These are phyloP conservation scores for Pichia sp. DNA, from an alignment of 1,139 yeast genomes.

Conservation along the genomic window DNA sequence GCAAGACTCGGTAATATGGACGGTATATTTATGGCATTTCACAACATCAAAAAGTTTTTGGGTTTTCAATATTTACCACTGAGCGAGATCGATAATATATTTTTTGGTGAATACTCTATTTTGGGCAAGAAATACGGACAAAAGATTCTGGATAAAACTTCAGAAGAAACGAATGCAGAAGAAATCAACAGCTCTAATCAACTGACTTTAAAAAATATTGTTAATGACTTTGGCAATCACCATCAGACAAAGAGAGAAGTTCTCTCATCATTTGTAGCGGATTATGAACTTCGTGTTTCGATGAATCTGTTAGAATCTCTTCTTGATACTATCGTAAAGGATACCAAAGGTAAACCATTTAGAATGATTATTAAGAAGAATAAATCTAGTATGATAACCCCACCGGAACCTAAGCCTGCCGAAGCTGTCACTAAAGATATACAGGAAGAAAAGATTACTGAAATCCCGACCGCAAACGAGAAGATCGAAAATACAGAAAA, in stretches of 20 bases:
- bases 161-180: not conserved
- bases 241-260: slow-evolving; percentile 30
- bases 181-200: slow-evolving; percentile 8
- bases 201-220: slow-evolving; percentile 19
- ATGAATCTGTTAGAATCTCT: slow-evolving; percentile 53
- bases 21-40: slow-evolving; percentile 90
- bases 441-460: not conserved
- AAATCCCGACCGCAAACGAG: not conserved
- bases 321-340: slow-evolving; percentile 38
- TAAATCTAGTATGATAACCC: not conserved
- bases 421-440: not conserved
- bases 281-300: slow-evolving; percentile 65
- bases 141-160: slow-evolving; percentile 9
- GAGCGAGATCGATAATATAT: slow-evolving; percentile 59
- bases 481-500: not conserved
- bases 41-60: slow-evolving; percentile 72
- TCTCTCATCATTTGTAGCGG: slow-evolving; percentile 55
- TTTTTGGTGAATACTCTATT: slow-evolving; percentile 36
- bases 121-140: slow-evolving; percentile 5
- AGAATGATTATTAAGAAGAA: slow-evolving; percentile 23
- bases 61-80: slow-evolving; percentile 89
- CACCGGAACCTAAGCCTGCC: not conserved
- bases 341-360: slow-evolving; percentile 29
- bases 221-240: slow-evolving; percentile 26
- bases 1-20: slow-evolving; percentile 97